Evolutionary conservation across 2,329 filamentous ascomycete genomes (phyloP), one percentile per base, ranked within the genome.

Genomic region (Eutypella sp.): DNA sequence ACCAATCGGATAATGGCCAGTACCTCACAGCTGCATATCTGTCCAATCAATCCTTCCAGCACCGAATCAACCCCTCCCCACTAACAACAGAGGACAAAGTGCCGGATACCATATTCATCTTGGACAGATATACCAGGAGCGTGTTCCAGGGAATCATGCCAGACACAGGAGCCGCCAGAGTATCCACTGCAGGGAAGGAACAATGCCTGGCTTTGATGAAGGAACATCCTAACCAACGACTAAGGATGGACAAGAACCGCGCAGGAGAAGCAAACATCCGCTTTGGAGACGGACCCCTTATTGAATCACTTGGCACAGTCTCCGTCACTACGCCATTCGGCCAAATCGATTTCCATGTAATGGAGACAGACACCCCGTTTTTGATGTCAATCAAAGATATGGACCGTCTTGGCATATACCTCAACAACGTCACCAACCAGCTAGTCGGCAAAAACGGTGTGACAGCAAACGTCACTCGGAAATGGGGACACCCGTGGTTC

Each of bases 91-190:
- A 29, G 15, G 9, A 41, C 9, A 27, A 10, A 10, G 4, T 13
- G 5, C n/a, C n/a, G n/a, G n/a, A n/a, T n/a, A n/a, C n/a, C n/a
- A n/a, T n/a, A n/a, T 8, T 16, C 4, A 7, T 11, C 19, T 16
- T 5, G 11, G n/a, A 40, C 23, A 20, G 16, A 34, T 45, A 31
- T 18, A 13, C 33, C 10, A 40, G 40, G 29, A 25, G 29, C 19
- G 18, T 44, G 11, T 44, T 44, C n/a, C 18, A 44, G 39, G 33
- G 33, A 3, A 45, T 45, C 34, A 44, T 44, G 20, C 31, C 31
- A 5, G 33, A 44, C 16, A 44, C 24, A 9, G 42, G 34, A 7
- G 24, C 36, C 4, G 24, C 24, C 4, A 22, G 36, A 3, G 15
- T 45, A 24, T 45, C 24, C n/a, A 45, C 36, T 3, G 36, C 24